These are phyloP conservation scores for Rhynchospora breviuscula DNA, from an alignment of 176 grass and related monocot species.

Conservation along the genomic window DNA sequence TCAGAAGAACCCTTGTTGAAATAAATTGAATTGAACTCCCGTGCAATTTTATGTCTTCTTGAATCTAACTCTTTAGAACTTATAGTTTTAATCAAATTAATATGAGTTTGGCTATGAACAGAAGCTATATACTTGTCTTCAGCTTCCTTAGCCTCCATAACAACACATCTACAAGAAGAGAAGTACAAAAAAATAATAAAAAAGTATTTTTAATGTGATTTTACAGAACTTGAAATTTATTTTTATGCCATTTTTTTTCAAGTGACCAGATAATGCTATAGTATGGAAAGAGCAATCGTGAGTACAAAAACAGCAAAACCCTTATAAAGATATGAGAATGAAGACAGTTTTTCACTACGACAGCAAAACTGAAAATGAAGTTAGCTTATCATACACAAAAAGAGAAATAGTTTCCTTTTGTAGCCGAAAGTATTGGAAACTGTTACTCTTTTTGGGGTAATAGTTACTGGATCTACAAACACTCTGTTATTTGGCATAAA, in stretches of 20 bases:
- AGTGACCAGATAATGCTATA: too few relatives aligned
- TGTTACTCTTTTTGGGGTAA: too few relatives aligned
- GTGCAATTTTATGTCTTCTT: conserved; percentile 51
- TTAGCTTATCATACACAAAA: too few relatives aligned
- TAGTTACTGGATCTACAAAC: neutral
- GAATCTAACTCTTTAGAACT: conserved; percentile 67
- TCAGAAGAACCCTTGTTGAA: conserved; percentile 84
- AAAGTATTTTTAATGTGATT: neutral
- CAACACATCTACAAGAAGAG: conserved; percentile 41
- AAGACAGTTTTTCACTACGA: neutral
- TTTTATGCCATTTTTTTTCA: neutral
- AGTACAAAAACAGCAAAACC: neutral
- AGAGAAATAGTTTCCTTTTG: neutral
- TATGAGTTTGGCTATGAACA: conserved; percentile 67
- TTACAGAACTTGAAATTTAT: neutral
- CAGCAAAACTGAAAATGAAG: neutral
- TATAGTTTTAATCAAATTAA: conserved; percentile 75
- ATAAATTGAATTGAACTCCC: conserved; percentile 79
- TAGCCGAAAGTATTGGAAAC: neutral
- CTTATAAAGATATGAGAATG: neutral
- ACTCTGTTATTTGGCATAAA: neutral
- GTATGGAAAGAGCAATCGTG: neutral
- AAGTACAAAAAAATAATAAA: conserved; percentile 10
- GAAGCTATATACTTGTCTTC: conserved; percentile 57
- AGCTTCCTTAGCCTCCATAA: conserved; percentile 64